Conservation (phyloP, 2,329 filamentous ascomycete species). For the Alternaria ventricosa region DNA sequence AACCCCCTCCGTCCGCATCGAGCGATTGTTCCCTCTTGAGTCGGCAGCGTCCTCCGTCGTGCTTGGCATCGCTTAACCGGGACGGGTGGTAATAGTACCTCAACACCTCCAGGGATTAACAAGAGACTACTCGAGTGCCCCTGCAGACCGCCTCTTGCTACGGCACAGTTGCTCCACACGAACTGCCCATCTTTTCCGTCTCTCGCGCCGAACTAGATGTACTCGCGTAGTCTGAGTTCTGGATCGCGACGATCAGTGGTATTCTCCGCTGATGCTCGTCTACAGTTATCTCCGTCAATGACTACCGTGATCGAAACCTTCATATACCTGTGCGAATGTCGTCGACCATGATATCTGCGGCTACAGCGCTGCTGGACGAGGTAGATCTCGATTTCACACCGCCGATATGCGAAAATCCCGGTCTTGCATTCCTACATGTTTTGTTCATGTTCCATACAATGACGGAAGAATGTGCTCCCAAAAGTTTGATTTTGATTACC, state of each 20-base stretch:
- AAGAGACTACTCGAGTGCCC: not conserved
- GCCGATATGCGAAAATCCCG: no score
- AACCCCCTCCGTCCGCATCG: constrained; percentile 3
- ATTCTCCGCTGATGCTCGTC: not conserved
- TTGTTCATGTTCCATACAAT: no score
- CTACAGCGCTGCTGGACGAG: not conserved
- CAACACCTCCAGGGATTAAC: constrained; percentile 5
- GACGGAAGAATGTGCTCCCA: no score
- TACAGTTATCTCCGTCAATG: not conserved
- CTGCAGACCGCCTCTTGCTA: constrained; percentile 10
- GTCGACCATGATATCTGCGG: no score
- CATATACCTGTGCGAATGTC: not conserved
- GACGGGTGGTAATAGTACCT: constrained; percentile 7
- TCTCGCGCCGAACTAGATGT: not conserved
- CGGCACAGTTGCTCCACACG: not conserved
- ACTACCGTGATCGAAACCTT: not conserved
- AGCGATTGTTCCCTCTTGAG: not conserved
- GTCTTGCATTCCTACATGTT: no score
- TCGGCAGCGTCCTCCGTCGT: not conserved
- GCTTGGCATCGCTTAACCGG: constrained; percentile 6
- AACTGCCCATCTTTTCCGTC: not conserved
- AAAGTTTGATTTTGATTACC: no score
- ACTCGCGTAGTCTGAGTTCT: not conserved
- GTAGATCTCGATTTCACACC: no score
- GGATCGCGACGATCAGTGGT: not conserved